These are phyloP conservation scores for Barnettozyma californica DNA, from an alignment of 805 yeast genomes.

Conservation along the genomic window DNA sequence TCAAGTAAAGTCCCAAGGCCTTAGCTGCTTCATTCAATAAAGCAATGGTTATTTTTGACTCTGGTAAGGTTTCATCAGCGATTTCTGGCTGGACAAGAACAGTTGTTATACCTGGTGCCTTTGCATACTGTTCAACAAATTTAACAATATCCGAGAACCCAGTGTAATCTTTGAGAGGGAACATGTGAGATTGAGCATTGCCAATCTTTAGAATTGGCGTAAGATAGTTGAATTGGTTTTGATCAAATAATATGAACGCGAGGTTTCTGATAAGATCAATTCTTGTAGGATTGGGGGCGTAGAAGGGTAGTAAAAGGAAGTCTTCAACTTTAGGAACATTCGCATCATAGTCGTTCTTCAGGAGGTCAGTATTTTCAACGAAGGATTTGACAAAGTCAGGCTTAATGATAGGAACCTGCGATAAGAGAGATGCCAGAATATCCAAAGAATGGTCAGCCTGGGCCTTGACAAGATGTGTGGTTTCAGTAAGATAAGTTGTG, in stretches of 20 bases:
- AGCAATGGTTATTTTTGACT: background rate
- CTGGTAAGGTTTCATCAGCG: background rate
- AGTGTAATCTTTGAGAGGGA: background rate
- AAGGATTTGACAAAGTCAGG: constrained; percentile 21
- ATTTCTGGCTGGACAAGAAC: constrained; percentile 17
- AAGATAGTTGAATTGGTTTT: constrained; percentile 19
- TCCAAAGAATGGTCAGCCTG: constrained; percentile 22
- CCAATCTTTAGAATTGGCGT: constrained; percentile 18
- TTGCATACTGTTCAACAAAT: background rate
- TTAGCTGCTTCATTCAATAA: constrained; percentile 16
- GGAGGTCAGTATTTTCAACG: constrained; percentile 6
- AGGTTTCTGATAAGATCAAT: constrained; percentile 18
- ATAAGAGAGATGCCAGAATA: constrained; percentile 28
- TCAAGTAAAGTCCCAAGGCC: constrained; percentile 16
- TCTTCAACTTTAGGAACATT: constrained; percentile 23
- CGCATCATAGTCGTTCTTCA: constrained; percentile 17
- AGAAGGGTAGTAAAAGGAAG: constrained; percentile 23
- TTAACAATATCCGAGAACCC: background rate
- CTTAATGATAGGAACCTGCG: constrained; percentile 27
- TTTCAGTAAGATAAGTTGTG: constrained; percentile 14
- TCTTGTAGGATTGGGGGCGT: constrained; percentile 22
- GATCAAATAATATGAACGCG: constrained; percentile 24
- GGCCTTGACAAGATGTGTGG: constrained; percentile 25
- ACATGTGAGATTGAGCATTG: background rate
- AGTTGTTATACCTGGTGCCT: background rate